These are phyloP conservation scores for Rosa rugosa DNA, from an alignment of 306 rosid species.

Conservation along the genomic window DNA sequence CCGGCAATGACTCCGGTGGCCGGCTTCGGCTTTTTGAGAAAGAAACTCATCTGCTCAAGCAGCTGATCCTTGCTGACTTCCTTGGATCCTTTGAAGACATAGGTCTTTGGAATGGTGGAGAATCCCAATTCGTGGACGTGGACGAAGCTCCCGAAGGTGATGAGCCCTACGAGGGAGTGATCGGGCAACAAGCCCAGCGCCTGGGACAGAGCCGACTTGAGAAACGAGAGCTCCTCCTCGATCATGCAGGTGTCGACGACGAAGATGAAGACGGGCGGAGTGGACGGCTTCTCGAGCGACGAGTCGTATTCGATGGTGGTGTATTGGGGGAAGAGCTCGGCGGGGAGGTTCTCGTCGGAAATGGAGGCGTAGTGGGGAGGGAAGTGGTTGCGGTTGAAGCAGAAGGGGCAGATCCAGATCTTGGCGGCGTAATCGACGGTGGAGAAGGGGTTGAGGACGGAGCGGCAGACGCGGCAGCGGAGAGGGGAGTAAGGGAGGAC, in stretches of 20 bases:
- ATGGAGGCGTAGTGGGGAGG: slow-evolving; percentile 84
- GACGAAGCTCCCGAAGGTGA: slow-evolving; percentile 77
- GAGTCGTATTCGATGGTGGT: slow-evolving; percentile 84
- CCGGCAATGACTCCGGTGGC: slow-evolving; percentile 81
- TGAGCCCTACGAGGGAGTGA: slow-evolving; percentile 76
- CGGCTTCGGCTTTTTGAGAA: slow-evolving; percentile 73
- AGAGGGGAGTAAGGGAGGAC: slow-evolving; percentile 75
- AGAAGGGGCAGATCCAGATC: slow-evolving; percentile 98
- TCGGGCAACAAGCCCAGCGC: slow-evolving; percentile 84
- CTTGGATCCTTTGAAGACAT: slow-evolving; percentile 78
- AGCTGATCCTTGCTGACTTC: slow-evolving; percentile 79
- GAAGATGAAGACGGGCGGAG: slow-evolving; percentile 73
- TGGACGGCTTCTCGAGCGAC: slow-evolving; percentile 21
- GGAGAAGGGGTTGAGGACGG: slow-evolving; percentile 87
- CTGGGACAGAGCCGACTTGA: slow-evolving; percentile 69
- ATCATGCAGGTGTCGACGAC: slow-evolving; percentile 79
- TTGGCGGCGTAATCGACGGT: slow-evolving; percentile 91
- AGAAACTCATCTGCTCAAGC: slow-evolving; percentile 85
- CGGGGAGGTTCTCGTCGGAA: slow-evolving; percentile 86
- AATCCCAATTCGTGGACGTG: slow-evolving; percentile 94
- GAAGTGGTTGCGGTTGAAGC: slow-evolving; percentile 89
- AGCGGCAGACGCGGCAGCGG: slow-evolving; percentile 92
- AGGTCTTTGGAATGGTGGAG: slow-evolving; percentile 63
- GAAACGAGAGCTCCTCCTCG: slow-evolving; percentile 77
- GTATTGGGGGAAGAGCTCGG: slow-evolving; percentile 89